A percentile compares a stretch with the other conserved stretches of the same genome.
Evolutionary conservation across 1,139 yeast genomes (phyloP).

Genomic region (Magnusiomyces starmeri): DNA sequence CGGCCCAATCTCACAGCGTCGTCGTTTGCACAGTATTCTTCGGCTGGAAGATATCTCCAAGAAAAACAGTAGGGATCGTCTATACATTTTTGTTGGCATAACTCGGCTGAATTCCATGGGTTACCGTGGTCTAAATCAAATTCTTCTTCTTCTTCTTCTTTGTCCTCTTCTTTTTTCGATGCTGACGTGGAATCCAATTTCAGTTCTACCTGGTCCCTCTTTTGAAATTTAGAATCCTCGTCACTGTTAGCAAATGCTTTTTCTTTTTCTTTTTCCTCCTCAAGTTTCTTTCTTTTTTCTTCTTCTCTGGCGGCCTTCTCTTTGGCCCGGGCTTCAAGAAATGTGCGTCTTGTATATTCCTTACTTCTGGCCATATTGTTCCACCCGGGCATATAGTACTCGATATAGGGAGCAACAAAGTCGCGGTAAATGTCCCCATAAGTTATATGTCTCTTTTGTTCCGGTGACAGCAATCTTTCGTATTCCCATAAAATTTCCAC

Average conservation of each 20-base stretch:
- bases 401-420: slow-evolving; percentile 22
- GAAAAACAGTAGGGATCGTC: slow-evolving; percentile 16
- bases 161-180: slow-evolving; percentile 2
- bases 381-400: slow-evolving; percentile 18
- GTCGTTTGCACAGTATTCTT: slow-evolving; percentile 7
- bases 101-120: slow-evolving; percentile 10
- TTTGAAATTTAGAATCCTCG: neutral
- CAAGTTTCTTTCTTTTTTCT: neutral
- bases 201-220: too few species aligned
- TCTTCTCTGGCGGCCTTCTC: slow-evolving; percentile 8
- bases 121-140: slow-evolving; percentile 1
- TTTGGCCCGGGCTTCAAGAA: slow-evolving; percentile 3
- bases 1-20: slow-evolving; percentile 8
- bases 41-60: slow-evolving; percentile 19
- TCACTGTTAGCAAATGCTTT: too few species aligned
- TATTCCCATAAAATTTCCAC: slow-evolving; percentile 25
- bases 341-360: slow-evolving; percentile 13
- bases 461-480: slow-evolving; percentile 20
- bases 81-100: slow-evolving; percentile 18
- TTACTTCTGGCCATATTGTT: slow-evolving; percentile 19
- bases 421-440: slow-evolving; percentile 25
- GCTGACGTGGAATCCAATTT: too few species aligned
- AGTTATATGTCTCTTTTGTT: slow-evolving; percentile 16
- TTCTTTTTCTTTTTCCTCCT: neutral
- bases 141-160: slow-evolving; percentile 6